phyloP scores from a whole-genome alignment of 345 rosid species.

The thale cress (Arabidopsis thaliana) region TAIR10.1 NC_003070.9:8062501-8063000 shows the following conservation, averaged over 20 bases:
- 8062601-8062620: slow-evolving; percentile 28
- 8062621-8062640: slow-evolving; percentile 41
- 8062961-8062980: slow-evolving; percentile 10
- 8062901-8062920: slow-evolving; percentile 89
- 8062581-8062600: slow-evolving; percentile 13
- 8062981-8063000: slow-evolving; percentile 35
- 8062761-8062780: slow-evolving; percentile 63
- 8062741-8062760: slow-evolving; percentile 31
- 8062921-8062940: slow-evolving; percentile 20
- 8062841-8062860: slow-evolving; percentile 88
- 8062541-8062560: slow-evolving; percentile 92
- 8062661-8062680: slow-evolving; percentile 82
- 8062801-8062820: slow-evolving; percentile 94
- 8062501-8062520: slow-evolving; percentile 91
- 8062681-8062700: slow-evolving; percentile 95
- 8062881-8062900: slow-evolving; percentile 92
- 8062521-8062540: slow-evolving; percentile 89
- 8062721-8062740: slow-evolving; percentile 8
- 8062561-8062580: slow-evolving; percentile 51
- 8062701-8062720: neutral
- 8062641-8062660: slow-evolving; percentile 85
- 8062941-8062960: neutral
- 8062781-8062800: slow-evolving; percentile 99
- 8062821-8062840: slow-evolving; percentile 91
- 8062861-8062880: slow-evolving; percentile 75